Evolutionary conservation across 441 rosid genomes (phyloP), one percentile per base, ranked within the genome.

Genomic region (Monsonia emarginata): DNA sequence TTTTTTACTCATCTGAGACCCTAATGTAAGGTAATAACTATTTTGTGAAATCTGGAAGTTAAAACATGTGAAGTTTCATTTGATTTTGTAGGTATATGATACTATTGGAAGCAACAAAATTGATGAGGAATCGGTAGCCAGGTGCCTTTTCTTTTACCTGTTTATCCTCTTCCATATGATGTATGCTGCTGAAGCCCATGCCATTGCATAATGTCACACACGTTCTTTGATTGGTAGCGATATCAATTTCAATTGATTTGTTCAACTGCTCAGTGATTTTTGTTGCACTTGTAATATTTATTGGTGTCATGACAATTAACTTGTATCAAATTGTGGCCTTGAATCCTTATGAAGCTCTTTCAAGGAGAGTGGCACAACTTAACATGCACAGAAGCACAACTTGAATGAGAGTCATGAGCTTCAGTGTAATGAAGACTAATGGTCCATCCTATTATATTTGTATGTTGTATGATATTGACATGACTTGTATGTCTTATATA

Each of bases 41-140:
- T 59, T 14, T 28, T 14, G 63, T 59, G 63, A 59, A 63, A 70
- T 50, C 64, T 80, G 58, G 62, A 74, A 50, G 61, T 25, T 74
- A 60, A 63, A 63, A 65, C 58, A 38, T 52, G 34, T 72, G 61
- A 69, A 46, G 72, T 69, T 70, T 58, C 58, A 46, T 74, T 67
- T 74, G 69, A 30, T 80, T 60, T 34, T 84, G 83, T 77, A 94
- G 99, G 94, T 94, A 60, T 85, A 86, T 82, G 99, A 94, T 79
- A 81, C 88, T 61, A 78, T 77, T 72, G 99, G 95, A 79, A 84
- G 81, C 80, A 86, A 81, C 80, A 86, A 82, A 73, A 78, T 69
- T 10, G 96, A 87, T 31, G 96, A 86, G 63, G 96, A 84, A 32
- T 74, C 84, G 26, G 32, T 80, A 62, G 83, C 92, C 72, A 83